These are phyloP conservation scores for Starmera dryadoides DNA, from an alignment of 805 yeast genomes.

Conservation along the genomic window DNA sequence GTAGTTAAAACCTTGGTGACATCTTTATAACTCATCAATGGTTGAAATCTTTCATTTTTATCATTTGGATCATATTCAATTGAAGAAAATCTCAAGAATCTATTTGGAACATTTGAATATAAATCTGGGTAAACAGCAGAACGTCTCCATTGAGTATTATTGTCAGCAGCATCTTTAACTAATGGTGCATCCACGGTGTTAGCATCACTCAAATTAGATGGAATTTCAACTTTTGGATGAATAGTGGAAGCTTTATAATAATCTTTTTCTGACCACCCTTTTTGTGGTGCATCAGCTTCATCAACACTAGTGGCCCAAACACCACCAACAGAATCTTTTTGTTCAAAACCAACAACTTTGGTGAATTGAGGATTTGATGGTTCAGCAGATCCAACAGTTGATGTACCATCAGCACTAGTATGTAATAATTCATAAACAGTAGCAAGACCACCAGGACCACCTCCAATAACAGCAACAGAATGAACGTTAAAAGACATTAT, in stretches of 20 bases:
- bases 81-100: constrained; percentile 29
- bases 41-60: constrained; percentile 21
- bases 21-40: constrained; percentile 29
- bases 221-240: constrained; percentile 11
- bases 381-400: constrained; percentile 15
- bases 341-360: constrained; percentile 34
- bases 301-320: constrained; percentile 27
- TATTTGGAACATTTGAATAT: constrained; percentile 32
- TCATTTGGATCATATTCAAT: constrained; percentile 21
- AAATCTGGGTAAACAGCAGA: constrained; percentile 29
- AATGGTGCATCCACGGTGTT: constrained; percentile 11
- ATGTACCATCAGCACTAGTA: constrained; percentile 20
- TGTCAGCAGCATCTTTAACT: constrained; percentile 14
- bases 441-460: constrained; percentile 31
- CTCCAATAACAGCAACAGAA: constrained; percentile 28
- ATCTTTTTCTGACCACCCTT: constrained; percentile 21
- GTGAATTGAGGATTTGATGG: constrained; percentile 19
- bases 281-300: constrained; percentile 11
- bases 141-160: constrained; percentile 29
- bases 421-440: constrained; percentile 25
- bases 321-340: constrained; percentile 32
- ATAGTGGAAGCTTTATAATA: constrained; percentile 27
- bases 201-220: constrained; percentile 7
- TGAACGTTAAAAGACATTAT: constrained; percentile 5
- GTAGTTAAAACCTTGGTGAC: constrained; percentile 19